Evolutionary conservation across 352 stramenopile genomes (phyloP).

Genomic region (Pythium insidiosum): DNA sequence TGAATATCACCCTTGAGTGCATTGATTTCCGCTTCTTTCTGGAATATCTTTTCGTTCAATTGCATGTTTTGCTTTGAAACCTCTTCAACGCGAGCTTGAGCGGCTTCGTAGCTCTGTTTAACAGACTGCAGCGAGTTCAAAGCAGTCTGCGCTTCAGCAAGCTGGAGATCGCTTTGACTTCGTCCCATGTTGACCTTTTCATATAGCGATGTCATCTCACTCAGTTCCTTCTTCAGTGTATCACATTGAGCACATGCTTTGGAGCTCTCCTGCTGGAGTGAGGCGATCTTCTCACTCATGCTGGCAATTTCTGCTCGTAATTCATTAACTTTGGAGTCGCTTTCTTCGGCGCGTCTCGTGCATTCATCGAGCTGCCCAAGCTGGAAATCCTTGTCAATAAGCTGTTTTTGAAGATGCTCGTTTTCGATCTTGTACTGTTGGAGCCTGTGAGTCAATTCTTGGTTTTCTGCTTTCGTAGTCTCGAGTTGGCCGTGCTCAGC

Average conservation of each 20-base stretch:
- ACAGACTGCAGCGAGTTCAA: constrained; percentile 28
- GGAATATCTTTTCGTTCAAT: constrained; percentile 43
- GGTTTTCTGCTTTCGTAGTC: constrained; percentile 16
- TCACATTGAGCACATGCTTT: constrained; percentile 27
- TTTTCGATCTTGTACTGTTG: constrained; percentile 74
- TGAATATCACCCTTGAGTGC: constrained; percentile 37
- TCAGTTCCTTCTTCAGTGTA: constrained; percentile 34
- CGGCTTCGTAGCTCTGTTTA: constrained; percentile 26
- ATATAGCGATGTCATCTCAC: constrained; percentile 39
- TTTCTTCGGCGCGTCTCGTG: constrained; percentile 33
- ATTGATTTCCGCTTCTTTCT: constrained; percentile 39
- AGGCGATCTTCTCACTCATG: constrained; percentile 26
- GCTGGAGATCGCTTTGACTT: constrained; percentile 45
- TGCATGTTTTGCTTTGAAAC: constrained; percentile 43
- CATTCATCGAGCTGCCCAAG: constrained; percentile 50
- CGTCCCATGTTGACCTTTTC: constrained; percentile 54
- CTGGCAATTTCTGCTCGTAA: constrained; percentile 20
- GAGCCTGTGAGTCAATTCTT: constrained; percentile 38
- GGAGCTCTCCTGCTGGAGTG: constrained; percentile 21
- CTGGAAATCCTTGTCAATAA: constrained; percentile 58
- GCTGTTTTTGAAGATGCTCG: constrained; percentile 57
- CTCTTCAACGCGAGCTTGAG: constrained; percentile 34
- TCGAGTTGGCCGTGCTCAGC: constrained; percentile 28
- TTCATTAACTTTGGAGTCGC: constrained; percentile 27
- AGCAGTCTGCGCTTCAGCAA: constrained; percentile 42